Base-by-base conservation (phyloP, 2,329 filamentous ascomycete genomes). In the Neoarthrinium moseri region DNA sequence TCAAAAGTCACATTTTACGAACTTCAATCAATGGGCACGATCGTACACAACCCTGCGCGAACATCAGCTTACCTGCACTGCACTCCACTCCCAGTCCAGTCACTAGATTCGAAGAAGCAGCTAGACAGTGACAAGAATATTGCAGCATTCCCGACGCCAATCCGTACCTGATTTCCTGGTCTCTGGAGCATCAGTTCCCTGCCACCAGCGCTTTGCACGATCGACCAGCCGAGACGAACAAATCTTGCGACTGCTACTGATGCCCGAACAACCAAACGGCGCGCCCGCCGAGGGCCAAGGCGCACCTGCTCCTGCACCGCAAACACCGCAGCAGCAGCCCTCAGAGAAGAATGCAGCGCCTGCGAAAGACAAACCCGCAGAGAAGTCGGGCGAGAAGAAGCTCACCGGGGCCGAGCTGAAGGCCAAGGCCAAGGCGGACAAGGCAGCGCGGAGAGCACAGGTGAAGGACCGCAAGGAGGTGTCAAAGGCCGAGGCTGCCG, bases 371-470 rank as follows among this genome's bases (percentile, higher is more conserved):
- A 50, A 38, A 6, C 36, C 15, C 43, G 51, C 29, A 13, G 23
- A 54, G 26, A 53, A 51, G 30, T 44, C 64, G 4, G 64, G 67
- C 13, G 54, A 65, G 17, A 59, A 67, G 57, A 87, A 89, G 64
- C 72, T 88, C 24, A 83, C 87, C 2, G 78, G 79, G 27, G 90
- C 89, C 17, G 87, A 95, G 67, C 64, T 95, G 60, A 97, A 97
- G 71, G 92, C 91, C 59, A 84, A 83, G 64, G 86, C 87, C 51
- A 92, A 96, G 66, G 91, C 89, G 24, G 92, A 96, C 65, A 97
- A 96, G 72, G 87, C 88, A 43, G 91, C 91, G 37, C 79, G 89
- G 50, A 80, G 92, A 71, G 89, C 87, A 39, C 84, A 84, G 60
- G 81, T 77, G 58, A 89, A 86, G 63, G 72, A 73, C 23, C 72